These are phyloP conservation scores for Lachnellula arida DNA, from an alignment of 2,329 filamentous ascomycete genomes.

Conservation along the genomic window DNA sequence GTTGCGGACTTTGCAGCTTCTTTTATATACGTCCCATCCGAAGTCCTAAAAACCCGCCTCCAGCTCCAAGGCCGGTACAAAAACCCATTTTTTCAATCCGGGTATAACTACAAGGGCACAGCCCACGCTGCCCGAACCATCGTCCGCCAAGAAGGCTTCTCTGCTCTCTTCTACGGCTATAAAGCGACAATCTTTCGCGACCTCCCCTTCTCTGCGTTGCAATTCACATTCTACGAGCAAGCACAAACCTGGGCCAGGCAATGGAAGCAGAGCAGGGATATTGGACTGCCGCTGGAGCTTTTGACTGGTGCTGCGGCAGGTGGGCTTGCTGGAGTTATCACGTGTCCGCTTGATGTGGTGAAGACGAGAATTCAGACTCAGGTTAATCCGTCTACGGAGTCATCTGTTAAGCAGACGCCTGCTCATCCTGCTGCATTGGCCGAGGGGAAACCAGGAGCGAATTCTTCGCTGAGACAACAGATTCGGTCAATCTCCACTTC, in stretches of 20 bases:
- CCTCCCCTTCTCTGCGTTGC: constrained; percentile 89
- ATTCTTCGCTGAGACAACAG: constrained; percentile 37
- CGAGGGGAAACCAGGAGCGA: constrained; percentile 26
- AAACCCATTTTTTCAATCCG: constrained; percentile 88
- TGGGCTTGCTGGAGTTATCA: constrained; percentile 88
- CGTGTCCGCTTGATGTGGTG: constrained; percentile 93
- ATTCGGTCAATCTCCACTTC: constrained; percentile 82
- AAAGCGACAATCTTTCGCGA: constrained; percentile 93
- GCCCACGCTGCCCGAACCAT: constrained; percentile 83
- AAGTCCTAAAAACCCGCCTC: constrained; percentile 94
- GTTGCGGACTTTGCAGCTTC: constrained; percentile 89
- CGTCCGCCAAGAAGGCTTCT: constrained; percentile 71
- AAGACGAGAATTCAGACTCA: constrained; percentile 97
- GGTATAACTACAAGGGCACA: constrained; percentile 92
- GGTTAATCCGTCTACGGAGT: constrained; percentile 47
- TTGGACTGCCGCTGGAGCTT: constrained; percentile 80
- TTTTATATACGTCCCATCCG: constrained; percentile 90
- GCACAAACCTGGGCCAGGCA: constrained; percentile 76
- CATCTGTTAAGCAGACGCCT: constrained; percentile 23
- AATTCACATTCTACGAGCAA: constrained; percentile 98
- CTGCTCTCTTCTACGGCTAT: constrained; percentile 92
- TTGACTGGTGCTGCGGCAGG: constrained; percentile 85
- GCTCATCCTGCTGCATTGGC: constrained; percentile 18
- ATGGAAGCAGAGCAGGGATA: constrained; percentile 75
- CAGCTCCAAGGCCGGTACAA: constrained; percentile 94